Conservation (phyloP, 208 protist species). For the Leishmania tropica region DNA sequence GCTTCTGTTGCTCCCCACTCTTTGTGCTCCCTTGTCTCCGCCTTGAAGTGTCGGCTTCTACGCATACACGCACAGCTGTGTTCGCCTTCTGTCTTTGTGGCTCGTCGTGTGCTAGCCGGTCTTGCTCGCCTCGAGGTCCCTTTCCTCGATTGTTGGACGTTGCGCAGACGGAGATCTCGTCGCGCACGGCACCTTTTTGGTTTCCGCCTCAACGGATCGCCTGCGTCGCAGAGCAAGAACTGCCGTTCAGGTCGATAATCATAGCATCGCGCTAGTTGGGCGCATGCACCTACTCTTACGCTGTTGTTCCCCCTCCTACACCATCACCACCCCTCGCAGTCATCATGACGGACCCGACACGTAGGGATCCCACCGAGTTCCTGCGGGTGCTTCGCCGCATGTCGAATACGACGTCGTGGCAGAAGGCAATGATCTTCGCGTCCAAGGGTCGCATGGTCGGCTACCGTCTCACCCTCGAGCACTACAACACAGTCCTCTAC, state of each 20-base stretch:
- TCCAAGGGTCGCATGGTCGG: conserved; percentile 91
- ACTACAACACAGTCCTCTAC: conserved; percentile 93
- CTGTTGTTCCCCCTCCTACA: conserved; percentile 3
- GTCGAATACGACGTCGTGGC: conserved; percentile 88
- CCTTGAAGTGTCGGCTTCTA: neutral
- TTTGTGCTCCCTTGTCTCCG: neutral
- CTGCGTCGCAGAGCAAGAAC: neutral
- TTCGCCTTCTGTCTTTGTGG: neutral
- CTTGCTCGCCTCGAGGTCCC: neutral
- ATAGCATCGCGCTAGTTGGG: neutral
- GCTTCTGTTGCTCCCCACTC: neutral
- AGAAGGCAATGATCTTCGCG: conserved; percentile 92
- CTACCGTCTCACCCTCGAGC: conserved; percentile 83
- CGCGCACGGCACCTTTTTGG: neutral
- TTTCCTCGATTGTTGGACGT: neutral
- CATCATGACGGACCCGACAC: conserved; percentile 88
- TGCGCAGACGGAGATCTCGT: neutral
- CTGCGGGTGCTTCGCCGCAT: conserved; percentile 89
- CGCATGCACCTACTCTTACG: neutral
- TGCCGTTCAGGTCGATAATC: neutral
- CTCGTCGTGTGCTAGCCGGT: neutral
- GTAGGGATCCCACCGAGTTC: conserved; percentile 91
- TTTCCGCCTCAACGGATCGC: neutral
- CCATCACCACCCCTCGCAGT: neutral
- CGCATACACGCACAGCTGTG: neutral